Percentiles rank a stretch among this genome's conserved stretches.
phyloP scores from a whole-genome alignment of 2,329 filamentous ascomycete species.

The Laburnicola sp. region DNA sequence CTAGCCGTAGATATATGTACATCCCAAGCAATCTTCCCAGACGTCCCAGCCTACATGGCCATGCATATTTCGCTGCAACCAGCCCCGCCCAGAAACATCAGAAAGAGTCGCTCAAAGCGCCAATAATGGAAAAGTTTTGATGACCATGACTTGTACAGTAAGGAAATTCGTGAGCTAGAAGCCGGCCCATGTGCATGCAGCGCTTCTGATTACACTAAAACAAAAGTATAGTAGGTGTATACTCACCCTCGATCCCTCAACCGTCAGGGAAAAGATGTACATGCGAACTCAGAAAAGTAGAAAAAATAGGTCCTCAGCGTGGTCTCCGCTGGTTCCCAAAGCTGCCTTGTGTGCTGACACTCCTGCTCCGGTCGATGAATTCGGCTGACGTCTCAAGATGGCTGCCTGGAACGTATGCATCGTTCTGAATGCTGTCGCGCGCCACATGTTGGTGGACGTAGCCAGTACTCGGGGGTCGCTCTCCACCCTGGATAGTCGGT shows the following conservation, averaged over 20 bases:
- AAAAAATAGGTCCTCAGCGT: not conserved
- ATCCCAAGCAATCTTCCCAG: not conserved
- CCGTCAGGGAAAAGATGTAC: not conserved
- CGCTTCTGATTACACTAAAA: conserved; percentile 17
- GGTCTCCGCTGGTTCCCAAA: conserved; percentile 18
- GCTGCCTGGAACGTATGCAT: conserved; percentile 33
- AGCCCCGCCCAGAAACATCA: not conserved
- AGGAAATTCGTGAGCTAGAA: conserved; percentile 30
- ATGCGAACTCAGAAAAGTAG: not conserved
- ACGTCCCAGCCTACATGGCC: not conserved
- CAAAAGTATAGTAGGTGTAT: conserved; percentile 1
- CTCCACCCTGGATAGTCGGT: conserved; percentile 20
- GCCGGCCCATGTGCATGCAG: conserved; percentile 2
- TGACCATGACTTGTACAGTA: conserved; percentile 21
- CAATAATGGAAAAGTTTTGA: conserved; percentile 18
- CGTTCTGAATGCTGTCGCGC: conserved; percentile 43
- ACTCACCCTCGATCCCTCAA: not conserved
- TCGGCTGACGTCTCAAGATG: conserved; percentile 43
- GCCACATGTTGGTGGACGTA: conserved; percentile 46
- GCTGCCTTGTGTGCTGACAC: conserved; percentile 38
- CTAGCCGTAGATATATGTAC: conserved; percentile 3
- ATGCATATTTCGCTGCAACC: not conserved
- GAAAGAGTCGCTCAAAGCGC: conserved; percentile 7
- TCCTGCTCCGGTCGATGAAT: conserved; percentile 42
- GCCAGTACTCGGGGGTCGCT: conserved; percentile 43